These are phyloP conservation scores for Hanseniaspora guilliermondii DNA, from an alignment of 805 yeast genomes.

Conservation along the genomic window DNA sequence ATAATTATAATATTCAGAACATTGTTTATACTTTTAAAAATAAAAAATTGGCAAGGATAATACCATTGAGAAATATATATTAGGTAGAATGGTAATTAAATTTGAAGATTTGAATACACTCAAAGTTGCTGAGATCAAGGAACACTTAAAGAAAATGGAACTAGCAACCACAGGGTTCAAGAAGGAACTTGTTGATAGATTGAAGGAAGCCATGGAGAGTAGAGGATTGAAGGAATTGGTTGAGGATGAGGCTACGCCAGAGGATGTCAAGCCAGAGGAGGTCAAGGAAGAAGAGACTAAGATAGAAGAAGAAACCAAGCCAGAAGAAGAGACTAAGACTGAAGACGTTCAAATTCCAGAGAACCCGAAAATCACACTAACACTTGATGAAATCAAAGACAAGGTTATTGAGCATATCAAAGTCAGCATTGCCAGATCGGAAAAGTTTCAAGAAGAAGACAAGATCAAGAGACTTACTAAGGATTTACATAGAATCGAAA, in stretches of 20 bases:
- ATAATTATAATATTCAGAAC: too few species aligned
- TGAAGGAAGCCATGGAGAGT: slow-evolving; percentile 44
- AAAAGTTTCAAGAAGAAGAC: slow-evolving; percentile 48
- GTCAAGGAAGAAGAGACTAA: slow-evolving; percentile 15
- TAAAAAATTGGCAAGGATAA: too few species aligned
- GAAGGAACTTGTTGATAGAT: slow-evolving; percentile 57
- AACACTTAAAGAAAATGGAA: slow-evolving; percentile 51
- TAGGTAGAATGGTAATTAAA: slow-evolving; percentile 3
- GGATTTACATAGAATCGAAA: slow-evolving; percentile 39
- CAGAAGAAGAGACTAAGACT: slow-evolving; percentile 13
- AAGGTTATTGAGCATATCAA: slow-evolving; percentile 55
- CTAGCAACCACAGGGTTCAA: slow-evolving; percentile 68
- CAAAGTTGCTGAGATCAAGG: slow-evolving; percentile 78
- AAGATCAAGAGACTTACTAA: slow-evolving; percentile 54
- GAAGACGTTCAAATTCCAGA: slow-evolving; percentile 13
- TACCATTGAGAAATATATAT: background rate
- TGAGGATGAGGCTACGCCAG: slow-evolving; percentile 14
- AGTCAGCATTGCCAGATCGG: slow-evolving; percentile 58
- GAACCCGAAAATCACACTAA: slow-evolving; percentile 21
- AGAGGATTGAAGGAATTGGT: slow-evolving; percentile 19
- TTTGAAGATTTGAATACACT: slow-evolving; percentile 50
- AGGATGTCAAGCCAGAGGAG: slow-evolving; percentile 5
- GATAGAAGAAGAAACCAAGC: background rate
- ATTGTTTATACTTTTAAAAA: too few species aligned
- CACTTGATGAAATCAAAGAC: slow-evolving; percentile 60